phyloP scores from a whole-genome alignment of 495 filamentous ascomycete species.

The Xylaria cubensis region DNA sequence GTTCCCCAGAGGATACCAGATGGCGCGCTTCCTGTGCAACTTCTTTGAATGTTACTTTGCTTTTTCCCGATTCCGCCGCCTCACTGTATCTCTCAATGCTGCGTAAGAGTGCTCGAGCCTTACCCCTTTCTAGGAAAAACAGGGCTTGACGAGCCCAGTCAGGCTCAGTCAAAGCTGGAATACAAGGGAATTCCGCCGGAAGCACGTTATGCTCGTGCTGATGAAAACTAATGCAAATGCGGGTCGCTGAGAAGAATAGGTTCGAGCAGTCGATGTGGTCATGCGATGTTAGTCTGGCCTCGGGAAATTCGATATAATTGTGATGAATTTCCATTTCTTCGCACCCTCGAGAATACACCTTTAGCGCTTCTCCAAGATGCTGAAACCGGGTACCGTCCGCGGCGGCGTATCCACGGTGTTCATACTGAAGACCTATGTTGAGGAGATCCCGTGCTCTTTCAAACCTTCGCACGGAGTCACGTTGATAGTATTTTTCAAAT shows the following conservation, averaged over 20 bases:
- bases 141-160: conserved; percentile 16
- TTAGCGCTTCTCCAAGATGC: conserved; percentile 10
- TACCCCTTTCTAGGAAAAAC: conserved; percentile 15
- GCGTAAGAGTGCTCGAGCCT: conserved; percentile 18
- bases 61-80: not conserved
- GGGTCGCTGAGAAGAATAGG: conserved; percentile 21
- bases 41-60: conserved; percentile 16
- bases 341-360: conserved; percentile 13
- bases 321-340: conserved; percentile 19
- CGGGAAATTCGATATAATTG: conserved; percentile 8
- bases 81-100: conserved; percentile 22
- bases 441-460: conserved; percentile 17
- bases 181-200: conserved; percentile 10
- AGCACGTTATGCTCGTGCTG: not conserved
- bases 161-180: conserved; percentile 5
- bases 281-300: conserved; percentile 14
- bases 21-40: conserved; percentile 1
- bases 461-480: not conserved
- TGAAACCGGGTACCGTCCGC: not conserved
- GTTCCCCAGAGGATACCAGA: conserved; percentile 13
- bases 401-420: conserved; percentile 19
- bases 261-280: conserved; percentile 23
- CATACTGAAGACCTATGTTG: conserved; percentile 15
- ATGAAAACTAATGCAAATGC: conserved; percentile 13
- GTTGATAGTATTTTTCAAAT: not conserved